Evolutionary conservation across 306 rosid genomes (phyloP).

Genomic region (Inga laurina): DNA sequence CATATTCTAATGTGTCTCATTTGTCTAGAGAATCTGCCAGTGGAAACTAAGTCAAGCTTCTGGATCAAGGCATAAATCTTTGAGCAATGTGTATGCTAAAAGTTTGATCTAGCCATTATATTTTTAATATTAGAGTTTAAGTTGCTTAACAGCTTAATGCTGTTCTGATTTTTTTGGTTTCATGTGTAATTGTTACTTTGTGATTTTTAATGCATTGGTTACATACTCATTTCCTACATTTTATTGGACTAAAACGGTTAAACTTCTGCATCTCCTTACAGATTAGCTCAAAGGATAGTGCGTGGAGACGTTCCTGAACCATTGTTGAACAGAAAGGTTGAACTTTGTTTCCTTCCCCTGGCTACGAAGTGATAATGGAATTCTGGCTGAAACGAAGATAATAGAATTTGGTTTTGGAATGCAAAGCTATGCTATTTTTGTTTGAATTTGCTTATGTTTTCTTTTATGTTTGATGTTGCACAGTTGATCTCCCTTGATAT

Average conservation of each 20-base stretch:
- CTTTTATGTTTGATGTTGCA: conserved; percentile 29
- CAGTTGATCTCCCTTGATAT: conserved; percentile 94
- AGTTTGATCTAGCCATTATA: background rate
- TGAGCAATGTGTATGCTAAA: background rate
- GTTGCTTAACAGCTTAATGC: background rate
- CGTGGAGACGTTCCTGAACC: conserved; percentile 99
- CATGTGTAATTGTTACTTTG: background rate
- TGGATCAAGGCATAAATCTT: conserved; percentile 18
- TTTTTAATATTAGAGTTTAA: background rate
- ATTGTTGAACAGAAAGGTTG: conserved; percentile 83
- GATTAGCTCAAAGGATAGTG: conserved; percentile 96
- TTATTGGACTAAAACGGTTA: conserved; percentile 6
- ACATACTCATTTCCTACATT: background rate
- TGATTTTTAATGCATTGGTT: background rate
- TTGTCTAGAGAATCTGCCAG: conserved; percentile 6
- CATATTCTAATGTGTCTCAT: background rate
- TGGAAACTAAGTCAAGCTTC: conserved; percentile 27
- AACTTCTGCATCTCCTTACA: conserved; percentile 36
- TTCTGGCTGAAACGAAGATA: conserved; percentile 5
- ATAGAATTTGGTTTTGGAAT: conserved; percentile 8
- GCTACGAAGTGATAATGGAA: conserved; percentile 18
- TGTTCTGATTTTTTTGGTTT: conserved; percentile 8
- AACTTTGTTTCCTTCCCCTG: conserved; percentile 14
- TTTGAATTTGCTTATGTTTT: conserved; percentile 7
- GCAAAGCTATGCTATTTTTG: conserved; percentile 1